Percentiles rank a stretch among this genome's conserved stretches.
phyloP scores from a whole-genome alignment of 257 asterid species.

The Voacanga thouarsii region DNA sequence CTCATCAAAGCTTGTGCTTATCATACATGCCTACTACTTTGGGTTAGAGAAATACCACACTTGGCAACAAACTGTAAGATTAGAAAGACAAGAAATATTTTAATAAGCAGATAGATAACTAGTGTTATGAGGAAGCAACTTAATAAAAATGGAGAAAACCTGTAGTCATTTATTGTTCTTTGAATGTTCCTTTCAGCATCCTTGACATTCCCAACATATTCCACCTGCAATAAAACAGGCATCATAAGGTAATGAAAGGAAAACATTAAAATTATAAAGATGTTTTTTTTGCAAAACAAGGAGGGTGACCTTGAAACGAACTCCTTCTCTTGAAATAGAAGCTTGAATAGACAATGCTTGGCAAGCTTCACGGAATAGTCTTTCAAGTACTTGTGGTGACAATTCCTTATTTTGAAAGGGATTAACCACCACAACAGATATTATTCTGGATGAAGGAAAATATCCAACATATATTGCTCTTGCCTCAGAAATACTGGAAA shows the following conservation, averaged over 20 bases:
- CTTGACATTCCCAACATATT: slow-evolving; percentile 68
- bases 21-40: neutral
- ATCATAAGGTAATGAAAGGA: slow-evolving; percentile 7
- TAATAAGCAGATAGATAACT: slow-evolving; percentile 19
- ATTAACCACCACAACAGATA: slow-evolving; percentile 77
- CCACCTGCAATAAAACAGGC: slow-evolving; percentile 44
- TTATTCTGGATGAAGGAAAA: slow-evolving; percentile 72
- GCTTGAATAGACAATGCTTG: slow-evolving; percentile 52
- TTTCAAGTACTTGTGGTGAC: slow-evolving; percentile 80
- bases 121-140: slow-evolving; percentile 18
- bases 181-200: slow-evolving; percentile 83
- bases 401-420: slow-evolving; percentile 91
- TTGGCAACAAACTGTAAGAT: neutral
- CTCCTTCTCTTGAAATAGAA: slow-evolving; percentile 45
- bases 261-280: slow-evolving; percentile 5
- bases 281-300: slow-evolving; percentile 2
- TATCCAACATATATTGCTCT: slow-evolving; percentile 83
- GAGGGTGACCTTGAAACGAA: slow-evolving; percentile 63
- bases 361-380: slow-evolving; percentile 84
- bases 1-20: neutral
- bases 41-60: neutral
- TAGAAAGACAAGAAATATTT: neutral
- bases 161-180: slow-evolving; percentile 63
- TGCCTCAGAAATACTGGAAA: slow-evolving; percentile 74
- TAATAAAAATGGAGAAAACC: slow-evolving; percentile 36